These are phyloP conservation scores for Paramecium bursaria DNA, from an alignment of 73 alveolate genomes.

Conservation along the genomic window DNA sequence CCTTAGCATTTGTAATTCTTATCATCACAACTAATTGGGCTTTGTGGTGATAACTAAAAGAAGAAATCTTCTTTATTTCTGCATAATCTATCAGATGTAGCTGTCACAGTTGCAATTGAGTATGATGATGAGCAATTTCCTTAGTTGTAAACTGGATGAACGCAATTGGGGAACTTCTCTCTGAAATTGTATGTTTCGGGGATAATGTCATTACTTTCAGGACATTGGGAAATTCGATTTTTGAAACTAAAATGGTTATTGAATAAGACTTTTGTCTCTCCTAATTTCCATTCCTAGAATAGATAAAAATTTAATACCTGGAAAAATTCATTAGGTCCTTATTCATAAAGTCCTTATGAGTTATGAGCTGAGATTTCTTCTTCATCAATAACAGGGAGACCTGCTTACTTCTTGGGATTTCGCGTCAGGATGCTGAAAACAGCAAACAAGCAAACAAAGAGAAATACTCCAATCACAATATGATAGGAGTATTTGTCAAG, in stretches of 20 bases:
- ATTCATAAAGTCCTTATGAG: conserved; percentile 47
- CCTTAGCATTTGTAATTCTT: conserved; percentile 78
- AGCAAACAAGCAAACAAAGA: conserved; percentile 26
- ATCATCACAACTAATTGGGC: conserved; percentile 78
- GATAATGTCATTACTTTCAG: conserved; percentile 72
- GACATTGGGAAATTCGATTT: conserved; percentile 66
- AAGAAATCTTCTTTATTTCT: conserved; percentile 67
- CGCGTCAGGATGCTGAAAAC: neutral
- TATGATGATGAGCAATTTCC: conserved; percentile 81
- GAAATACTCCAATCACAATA: conserved; percentile 45
- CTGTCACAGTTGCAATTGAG: conserved; percentile 79
- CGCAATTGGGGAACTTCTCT: conserved; percentile 73
- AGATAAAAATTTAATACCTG: no score
- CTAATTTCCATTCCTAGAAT: conserved; percentile 80
- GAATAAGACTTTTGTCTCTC: conserved; percentile 75
- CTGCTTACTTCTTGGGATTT: neutral
- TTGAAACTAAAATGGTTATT: conserved; percentile 77
- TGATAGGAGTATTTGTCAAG: conserved; percentile 49
- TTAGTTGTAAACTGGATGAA: conserved; percentile 69
- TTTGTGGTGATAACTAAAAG: conserved; percentile 75
- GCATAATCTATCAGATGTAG: conserved; percentile 78
- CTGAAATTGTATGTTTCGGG: conserved; percentile 80
- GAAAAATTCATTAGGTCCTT: conserved; percentile 74
- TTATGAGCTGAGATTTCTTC: conserved; percentile 35
- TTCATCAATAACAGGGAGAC: conserved; percentile 18